Evolutionary conservation across 345 rosid species (phyloP), one percentile per base, ranked within the genome.

Genomic region (Salix purpurea): DNA sequence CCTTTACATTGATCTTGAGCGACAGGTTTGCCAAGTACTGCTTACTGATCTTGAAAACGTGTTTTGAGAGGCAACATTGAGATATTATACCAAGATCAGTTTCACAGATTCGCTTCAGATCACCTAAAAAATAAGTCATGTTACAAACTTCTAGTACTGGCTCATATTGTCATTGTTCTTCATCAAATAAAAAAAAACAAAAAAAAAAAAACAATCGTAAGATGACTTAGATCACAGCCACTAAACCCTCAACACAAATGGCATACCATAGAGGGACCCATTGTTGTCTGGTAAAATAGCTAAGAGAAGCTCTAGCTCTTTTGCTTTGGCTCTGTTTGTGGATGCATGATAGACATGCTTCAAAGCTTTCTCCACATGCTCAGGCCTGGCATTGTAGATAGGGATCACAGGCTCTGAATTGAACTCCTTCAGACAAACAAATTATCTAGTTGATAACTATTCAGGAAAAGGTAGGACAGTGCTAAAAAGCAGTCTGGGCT

Each of bases 1-100:
- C 99, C 99, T 96, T 96, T 67, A 96, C 99, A 78, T 96, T 96
- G 83, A 96, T 96, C 81, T 96, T 96, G 34, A 96, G 91, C 26
- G 99, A 88, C 15, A 96, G 97, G 84, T 96, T 96, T 62, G 99
- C 98, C 80, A 96, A 80, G 83, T 96, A 96, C 80, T 96, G 99
- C 88, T 92, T 96, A 89, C 91, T 92, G 77, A 93, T 93, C 91
- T 91, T 96, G 90, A 93, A 92, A 74, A 96, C 99, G 79, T 96
- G 95, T 73, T 96, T 96, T 77, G 97, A 90, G 70, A 96, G 97
- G 76, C 99, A 96, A 79, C 99, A 96, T 76, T 96, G 99, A 32
- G 99, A 89, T 83, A 96, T 93, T 76, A 96, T 80, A 65, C 99
- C 99, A 21, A 96, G 97, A 71, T 96, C 99, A 24, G 99, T 96